Evolutionary conservation across 2,329 filamentous ascomycete genomes (phyloP), one percentile per base, ranked within the genome.

Genomic region (Ceratocystis destructans): DNA sequence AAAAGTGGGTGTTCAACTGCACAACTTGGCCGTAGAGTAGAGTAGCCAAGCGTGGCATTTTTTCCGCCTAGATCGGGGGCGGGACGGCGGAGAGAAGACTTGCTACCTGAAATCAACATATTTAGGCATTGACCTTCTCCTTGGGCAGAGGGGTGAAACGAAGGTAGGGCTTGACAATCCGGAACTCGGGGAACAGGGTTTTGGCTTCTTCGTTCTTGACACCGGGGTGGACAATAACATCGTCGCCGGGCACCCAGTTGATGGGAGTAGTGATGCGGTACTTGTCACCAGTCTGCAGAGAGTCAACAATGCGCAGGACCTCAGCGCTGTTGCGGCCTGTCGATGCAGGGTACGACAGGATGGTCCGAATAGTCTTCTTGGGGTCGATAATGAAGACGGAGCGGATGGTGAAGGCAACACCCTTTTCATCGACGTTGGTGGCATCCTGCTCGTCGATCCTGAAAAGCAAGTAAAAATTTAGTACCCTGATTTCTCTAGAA

Each of bases 331-430:
- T 92, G 74, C 88, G 86, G 77, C 92, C 92, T 59, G 90, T 95
- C 68, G 88, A 92, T 69, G 92, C 91, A 55, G 92, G 92, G 82
- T 96, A 96, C 74, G 89, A 87, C 80, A 96, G 88, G 76, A 90
- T 95, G 75, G 92, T 85, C 72, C 92, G 87, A 78, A 96, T 94
- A 77, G 87, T 93, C 86, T 96, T 96, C 77, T 84, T 85, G 70
- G 91, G 91, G 80, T 96, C 91, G 76, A 96, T 94, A 79, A 96
- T 82, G 82, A 95, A 96, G 74, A 96, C 92, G 72, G 88, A 90
- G 73, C 92, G 90, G 79, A 96, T 96, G 72, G 92, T 96, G 79
- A 96, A 93, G 66, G 91, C 90, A 72, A 93, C 88, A 71, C 87
- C 87, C 83, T 90, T 90, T 73, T 82, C 77, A 76, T 91, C 88